Conservation (phyloP, 2,329 filamentous ascomycete species). For the Fusarium nodosum region DNA sequence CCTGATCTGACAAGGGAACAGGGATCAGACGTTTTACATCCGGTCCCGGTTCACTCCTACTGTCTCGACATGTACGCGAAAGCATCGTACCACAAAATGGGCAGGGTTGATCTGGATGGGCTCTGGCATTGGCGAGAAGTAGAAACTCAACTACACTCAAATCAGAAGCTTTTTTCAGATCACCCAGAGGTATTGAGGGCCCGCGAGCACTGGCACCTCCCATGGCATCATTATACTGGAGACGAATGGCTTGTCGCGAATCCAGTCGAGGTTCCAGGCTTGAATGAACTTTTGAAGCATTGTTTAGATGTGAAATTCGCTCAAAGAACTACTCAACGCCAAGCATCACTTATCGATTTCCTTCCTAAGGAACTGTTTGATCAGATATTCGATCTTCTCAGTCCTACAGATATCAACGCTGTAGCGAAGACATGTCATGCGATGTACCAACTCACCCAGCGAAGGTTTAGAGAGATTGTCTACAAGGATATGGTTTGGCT, state of each 20-base stretch:
- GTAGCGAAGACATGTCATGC: neutral
- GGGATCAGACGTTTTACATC: neutral
- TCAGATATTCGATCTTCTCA: neutral
- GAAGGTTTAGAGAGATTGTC: fast-evolving
- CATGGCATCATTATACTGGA: neutral
- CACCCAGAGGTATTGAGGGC: fast-evolving
- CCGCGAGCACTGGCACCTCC: neutral
- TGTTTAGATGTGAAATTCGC: fast-evolving
- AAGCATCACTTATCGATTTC: neutral
- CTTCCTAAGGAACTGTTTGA: neutral
- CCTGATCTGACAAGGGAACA: neutral
- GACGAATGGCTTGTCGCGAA: slow-evolving; percentile 16
- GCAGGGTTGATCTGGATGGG: neutral
- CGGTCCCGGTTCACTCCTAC: slow-evolving; percentile 7
- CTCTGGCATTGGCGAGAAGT: slow-evolving; percentile 21
- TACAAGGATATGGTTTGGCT: neutral
- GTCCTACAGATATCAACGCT: fast-evolving
- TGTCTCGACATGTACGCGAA: slow-evolving; percentile 18
- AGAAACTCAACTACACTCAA: neutral
- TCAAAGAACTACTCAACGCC: fast-evolving
- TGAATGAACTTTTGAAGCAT: neutral
- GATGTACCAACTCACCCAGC: neutral
- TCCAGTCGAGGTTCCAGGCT: neutral
- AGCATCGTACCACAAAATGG: fast-evolving
- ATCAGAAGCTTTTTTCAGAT: fast-evolving